phyloP scores from a whole-genome alignment of 257 asterid genomes.

The Cordia subcordata region DNA sequence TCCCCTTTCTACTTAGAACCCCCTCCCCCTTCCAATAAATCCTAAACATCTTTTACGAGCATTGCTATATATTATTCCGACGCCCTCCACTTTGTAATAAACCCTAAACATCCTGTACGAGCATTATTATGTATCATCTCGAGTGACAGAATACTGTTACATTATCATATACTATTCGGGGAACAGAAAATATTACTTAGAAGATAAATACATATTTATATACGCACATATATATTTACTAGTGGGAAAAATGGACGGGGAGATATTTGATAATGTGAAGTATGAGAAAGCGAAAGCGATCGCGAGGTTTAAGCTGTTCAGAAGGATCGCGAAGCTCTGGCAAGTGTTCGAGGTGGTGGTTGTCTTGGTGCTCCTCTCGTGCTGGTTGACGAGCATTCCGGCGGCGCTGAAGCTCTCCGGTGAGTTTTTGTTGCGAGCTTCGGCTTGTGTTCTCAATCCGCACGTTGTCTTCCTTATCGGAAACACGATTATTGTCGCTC shows the following conservation, averaged over 20 bases:
- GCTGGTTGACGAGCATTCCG: slow-evolving; percentile 62
- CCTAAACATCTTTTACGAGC: too few relatives aligned
- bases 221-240: background rate
- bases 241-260: slow-evolving; percentile 18
- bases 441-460: slow-evolving; percentile 44
- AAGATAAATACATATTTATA: background rate
- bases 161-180: background rate
- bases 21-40: background rate
- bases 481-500: slow-evolving; percentile 47
- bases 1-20: slow-evolving; percentile 2
- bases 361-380: slow-evolving; percentile 42
- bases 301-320: slow-evolving; percentile 41
- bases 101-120: too few relatives aligned
- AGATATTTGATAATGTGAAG: slow-evolving; percentile 23
- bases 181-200: background rate
- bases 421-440: slow-evolving; percentile 12
- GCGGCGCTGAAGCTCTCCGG: slow-evolving; percentile 21
- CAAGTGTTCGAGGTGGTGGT: slow-evolving; percentile 42
- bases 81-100: too few relatives aligned
- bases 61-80: background rate
- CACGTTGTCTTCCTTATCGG: slow-evolving; percentile 84
- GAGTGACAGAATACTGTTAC: background rate
- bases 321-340: slow-evolving; percentile 29
- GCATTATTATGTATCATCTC: too few relatives aligned
- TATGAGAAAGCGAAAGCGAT: slow-evolving; percentile 33